Conservation (phyloP, 2,329 filamentous ascomycete genomes). For the Lasiodiplodia citricola region DNA sequence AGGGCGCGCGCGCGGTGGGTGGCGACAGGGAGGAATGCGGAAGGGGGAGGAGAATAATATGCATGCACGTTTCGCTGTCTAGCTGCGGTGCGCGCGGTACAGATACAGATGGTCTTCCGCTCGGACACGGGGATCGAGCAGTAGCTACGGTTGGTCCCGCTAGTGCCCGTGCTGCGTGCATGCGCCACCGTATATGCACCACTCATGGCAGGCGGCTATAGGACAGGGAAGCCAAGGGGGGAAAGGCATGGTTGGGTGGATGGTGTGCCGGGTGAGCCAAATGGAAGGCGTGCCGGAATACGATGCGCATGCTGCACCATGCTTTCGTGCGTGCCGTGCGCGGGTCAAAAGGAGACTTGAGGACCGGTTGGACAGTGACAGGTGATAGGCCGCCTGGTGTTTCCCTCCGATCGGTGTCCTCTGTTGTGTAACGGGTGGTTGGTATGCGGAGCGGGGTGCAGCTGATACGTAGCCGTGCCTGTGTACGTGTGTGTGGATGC, state of each 20-base stretch:
- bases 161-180: not conserved
- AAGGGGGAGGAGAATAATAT: not conserved
- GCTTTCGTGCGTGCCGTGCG: not conserved
- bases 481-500: not conserved
- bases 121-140: not conserved
- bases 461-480: not conserved
- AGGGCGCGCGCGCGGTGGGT: not conserved
- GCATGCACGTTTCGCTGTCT: not conserved
- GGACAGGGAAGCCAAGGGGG: not conserved
- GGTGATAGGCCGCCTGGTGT: not conserved
- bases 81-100: not conserved
- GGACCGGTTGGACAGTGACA: not conserved
- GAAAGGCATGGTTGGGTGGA: not conserved
- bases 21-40: not conserved
- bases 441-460: not conserved
- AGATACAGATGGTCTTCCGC: not conserved
- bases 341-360: not conserved
- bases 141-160: not conserved
- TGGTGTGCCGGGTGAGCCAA: not conserved
- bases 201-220: not conserved
- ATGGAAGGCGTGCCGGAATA: conserved; percentile 2
- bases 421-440: conserved; percentile 10
- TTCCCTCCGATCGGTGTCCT: not conserved
- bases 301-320: not conserved
- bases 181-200: not conserved